Conservation (phyloP, 306 rosid species). For the Quercus engelmannii region DNA sequence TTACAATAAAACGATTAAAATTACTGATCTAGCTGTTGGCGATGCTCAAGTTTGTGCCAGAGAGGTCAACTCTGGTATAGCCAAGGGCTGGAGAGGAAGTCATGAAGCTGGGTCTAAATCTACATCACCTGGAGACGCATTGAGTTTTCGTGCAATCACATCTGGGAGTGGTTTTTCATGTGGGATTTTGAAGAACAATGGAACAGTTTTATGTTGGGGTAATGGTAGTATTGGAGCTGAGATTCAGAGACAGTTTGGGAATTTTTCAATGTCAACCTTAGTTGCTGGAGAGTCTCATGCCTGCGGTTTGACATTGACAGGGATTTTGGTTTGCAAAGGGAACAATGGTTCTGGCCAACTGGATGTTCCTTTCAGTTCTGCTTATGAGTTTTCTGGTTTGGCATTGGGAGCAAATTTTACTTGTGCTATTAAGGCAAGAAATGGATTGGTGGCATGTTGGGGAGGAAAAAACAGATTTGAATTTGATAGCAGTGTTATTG, state of each 20-base stretch:
- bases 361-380: slow-evolving; percentile 28
- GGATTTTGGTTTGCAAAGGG: slow-evolving; percentile 41
- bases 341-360: slow-evolving; percentile 31
- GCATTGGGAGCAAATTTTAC: slow-evolving; percentile 42
- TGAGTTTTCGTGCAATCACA: slow-evolving; percentile 27
- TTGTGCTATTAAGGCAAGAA: slow-evolving; percentile 32
- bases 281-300: slow-evolving; percentile 49
- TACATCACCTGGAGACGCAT: slow-evolving; percentile 34
- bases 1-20: neutral
- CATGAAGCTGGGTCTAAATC: neutral
- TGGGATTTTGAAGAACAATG: slow-evolving; percentile 24
- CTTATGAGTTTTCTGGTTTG: slow-evolving; percentile 20
- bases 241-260: slow-evolving; percentile 40
- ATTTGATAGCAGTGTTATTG: neutral
- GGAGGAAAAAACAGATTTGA: slow-evolving; percentile 25
- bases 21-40: slow-evolving; percentile 42
- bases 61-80: slow-evolving; percentile 27
- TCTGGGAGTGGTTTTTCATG: slow-evolving; percentile 46
- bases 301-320: slow-evolving; percentile 36
- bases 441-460: slow-evolving; percentile 37
- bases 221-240: slow-evolving; percentile 10
- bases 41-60: slow-evolving; percentile 45
- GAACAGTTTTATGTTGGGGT: slow-evolving; percentile 48
- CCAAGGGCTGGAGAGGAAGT: slow-evolving; percentile 50
- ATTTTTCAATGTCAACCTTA: slow-evolving; percentile 30